Evolutionary conservation across 345 rosid genomes (phyloP).

Genomic region (Eucalyptus marginata): DNA sequence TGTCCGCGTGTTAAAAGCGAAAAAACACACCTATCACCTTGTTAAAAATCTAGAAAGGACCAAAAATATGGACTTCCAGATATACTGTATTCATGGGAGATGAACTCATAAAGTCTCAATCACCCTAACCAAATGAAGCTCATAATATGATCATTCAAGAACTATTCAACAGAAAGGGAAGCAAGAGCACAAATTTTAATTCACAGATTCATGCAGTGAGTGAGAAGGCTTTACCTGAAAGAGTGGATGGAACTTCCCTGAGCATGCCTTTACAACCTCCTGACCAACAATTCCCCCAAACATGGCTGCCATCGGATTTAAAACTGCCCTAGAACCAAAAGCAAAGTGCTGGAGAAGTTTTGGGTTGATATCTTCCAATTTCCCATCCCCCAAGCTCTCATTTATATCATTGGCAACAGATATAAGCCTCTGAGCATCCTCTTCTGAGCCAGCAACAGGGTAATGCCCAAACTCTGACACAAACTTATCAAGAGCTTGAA

Average conservation of each 20-base stretch:
- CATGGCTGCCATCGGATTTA: slow-evolving; percentile 99
- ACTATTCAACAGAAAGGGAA: background rate
- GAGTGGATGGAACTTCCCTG: slow-evolving; percentile 97
- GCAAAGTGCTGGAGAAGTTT: slow-evolving; percentile 79
- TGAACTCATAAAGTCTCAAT: background rate
- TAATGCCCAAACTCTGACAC: slow-evolving; percentile 48
- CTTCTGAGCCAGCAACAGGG: slow-evolving; percentile 91
- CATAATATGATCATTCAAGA: background rate
- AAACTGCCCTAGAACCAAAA: slow-evolving; percentile 89
- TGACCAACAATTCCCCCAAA: slow-evolving; percentile 99
- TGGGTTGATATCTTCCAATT: slow-evolving; percentile 61
- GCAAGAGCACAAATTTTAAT: background rate
- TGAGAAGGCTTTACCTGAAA: slow-evolving; percentile 47
- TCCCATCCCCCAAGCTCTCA: slow-evolving; percentile 60
- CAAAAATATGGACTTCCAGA: background rate
- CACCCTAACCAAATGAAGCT: background rate
- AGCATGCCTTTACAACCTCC: slow-evolving; percentile 98
- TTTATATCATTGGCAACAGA: slow-evolving; percentile 47
- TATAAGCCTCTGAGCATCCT: slow-evolving; percentile 75
- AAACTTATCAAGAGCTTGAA: slow-evolving; percentile 90
- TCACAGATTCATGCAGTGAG: background rate
- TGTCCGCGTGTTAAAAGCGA: background rate
- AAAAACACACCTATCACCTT: background rate
- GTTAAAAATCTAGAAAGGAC: background rate
- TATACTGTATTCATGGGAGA: background rate